A percentile compares a stretch with the other conserved stretches of the same genome.
Conservation (phyloP, 441 rosid species). For the Kokia cookei region DNA sequence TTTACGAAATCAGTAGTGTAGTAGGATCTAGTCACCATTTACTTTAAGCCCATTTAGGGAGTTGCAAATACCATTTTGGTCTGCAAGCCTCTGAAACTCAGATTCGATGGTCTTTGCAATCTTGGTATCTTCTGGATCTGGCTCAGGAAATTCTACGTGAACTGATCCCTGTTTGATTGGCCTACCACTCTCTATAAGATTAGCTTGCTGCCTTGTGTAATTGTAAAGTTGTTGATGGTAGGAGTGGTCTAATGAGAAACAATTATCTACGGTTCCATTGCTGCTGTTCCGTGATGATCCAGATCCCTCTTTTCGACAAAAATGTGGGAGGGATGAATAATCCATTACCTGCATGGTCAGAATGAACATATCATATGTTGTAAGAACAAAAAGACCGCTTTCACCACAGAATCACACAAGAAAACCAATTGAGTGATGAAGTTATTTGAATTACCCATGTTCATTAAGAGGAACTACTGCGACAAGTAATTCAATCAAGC, state of each 20-base stretch:
- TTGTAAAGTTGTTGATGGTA: slow-evolving; percentile 60
- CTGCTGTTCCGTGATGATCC: slow-evolving; percentile 47
- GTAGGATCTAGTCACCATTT: slow-evolving; percentile 21
- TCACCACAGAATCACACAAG: neutral
- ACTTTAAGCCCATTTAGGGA: slow-evolving; percentile 35
- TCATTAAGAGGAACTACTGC: neutral
- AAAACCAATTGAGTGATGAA: neutral
- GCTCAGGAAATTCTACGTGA: slow-evolving; percentile 53
- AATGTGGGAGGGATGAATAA: slow-evolving; percentile 55
- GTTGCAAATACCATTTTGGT: slow-evolving; percentile 31
- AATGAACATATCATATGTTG: neutral
- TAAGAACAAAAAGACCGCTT: neutral
- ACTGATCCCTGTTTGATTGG: slow-evolving; percentile 51
- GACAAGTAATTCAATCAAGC: neutral
- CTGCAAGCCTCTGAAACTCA: slow-evolving; percentile 60
- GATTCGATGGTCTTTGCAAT: slow-evolving; percentile 61
- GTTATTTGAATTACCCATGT: neutral
- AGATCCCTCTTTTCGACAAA: slow-evolving; percentile 67
- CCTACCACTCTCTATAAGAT: slow-evolving; percentile 17
- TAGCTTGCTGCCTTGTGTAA: slow-evolving; percentile 45
- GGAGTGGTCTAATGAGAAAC: slow-evolving; percentile 59
- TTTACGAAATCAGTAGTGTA: slow-evolving; percentile 6
- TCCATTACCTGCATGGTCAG: slow-evolving; percentile 50
- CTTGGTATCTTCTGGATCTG: slow-evolving; percentile 49
- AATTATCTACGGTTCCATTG: slow-evolving; percentile 38